A percentile compares a stretch with the other conserved stretches of the same genome.
Conservation (phyloP, 805 yeast species). For the Lachancea dasiensis region DNA sequence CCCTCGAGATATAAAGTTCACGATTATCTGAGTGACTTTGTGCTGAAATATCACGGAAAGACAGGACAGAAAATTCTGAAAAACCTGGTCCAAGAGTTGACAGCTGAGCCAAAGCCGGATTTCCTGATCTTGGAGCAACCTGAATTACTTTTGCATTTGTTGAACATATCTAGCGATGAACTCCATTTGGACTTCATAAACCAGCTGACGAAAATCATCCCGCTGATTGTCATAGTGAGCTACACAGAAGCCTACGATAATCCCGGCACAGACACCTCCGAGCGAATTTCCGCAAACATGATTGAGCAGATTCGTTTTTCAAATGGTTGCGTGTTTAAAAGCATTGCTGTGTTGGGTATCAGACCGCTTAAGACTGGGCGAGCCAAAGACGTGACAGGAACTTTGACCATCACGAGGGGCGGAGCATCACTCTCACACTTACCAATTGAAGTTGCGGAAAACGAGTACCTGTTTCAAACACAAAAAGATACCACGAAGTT, state of each 20-base stretch:
- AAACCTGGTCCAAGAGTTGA: constrained; percentile 56
- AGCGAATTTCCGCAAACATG: constrained; percentile 15
- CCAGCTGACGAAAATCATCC: constrained; percentile 24
- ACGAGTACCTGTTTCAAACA: constrained; percentile 56
- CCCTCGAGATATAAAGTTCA: constrained; percentile 29
- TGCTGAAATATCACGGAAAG: constrained; percentile 40
- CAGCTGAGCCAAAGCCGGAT: constrained; percentile 38
- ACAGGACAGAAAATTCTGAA: constrained; percentile 72
- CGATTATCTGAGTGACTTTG: constrained; percentile 45
- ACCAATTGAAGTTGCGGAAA: constrained; percentile 40
- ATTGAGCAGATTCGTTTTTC: constrained; percentile 26
- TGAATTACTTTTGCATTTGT: constrained; percentile 25
- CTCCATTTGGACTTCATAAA: constrained; percentile 22
- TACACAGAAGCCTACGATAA: constrained; percentile 16
- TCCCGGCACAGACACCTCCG: constrained; percentile 14
- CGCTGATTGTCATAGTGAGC: constrained; percentile 22
- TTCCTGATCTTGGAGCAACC: constrained; percentile 30
- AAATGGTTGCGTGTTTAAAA: constrained; percentile 20
- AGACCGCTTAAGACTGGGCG: constrained; percentile 73
- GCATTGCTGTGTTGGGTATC: constrained; percentile 38
- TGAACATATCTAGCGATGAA: constrained; percentile 25
- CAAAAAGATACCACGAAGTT: constrained; percentile 47
- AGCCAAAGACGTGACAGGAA: constrained; percentile 78
- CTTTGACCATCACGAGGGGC: constrained; percentile 56
- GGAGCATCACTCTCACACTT: constrained; percentile 32